Evolutionary conservation across 495 filamentous ascomycete genomes (phyloP), one percentile per base, ranked within the genome.

Genomic region (Penicillium parvum): DNA sequence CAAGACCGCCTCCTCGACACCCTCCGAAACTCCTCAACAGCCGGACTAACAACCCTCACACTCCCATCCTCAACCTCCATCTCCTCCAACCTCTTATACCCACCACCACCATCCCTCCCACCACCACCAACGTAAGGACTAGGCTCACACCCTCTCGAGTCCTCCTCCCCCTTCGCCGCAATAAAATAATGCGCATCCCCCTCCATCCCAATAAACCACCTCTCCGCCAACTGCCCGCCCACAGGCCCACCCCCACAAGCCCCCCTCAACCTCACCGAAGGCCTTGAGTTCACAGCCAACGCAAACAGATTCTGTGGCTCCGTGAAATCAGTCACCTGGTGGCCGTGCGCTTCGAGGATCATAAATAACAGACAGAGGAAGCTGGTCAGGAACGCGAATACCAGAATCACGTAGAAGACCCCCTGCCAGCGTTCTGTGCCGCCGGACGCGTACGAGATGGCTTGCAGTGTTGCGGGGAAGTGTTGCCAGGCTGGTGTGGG

Each of bases 241-340:
- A 71, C 61, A 0, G 82, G 82, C 0, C 83, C 82, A 23, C 67
- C 75, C 12, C 82, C 84, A 63, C 83, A 86, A n/a, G 69, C 71
- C 3, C 85, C 84, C 2, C 68, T 60, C 15, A 88, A 45, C 9
- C 61, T 52, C 15, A n/a, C n/a, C n/a, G 65, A 39, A 18, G 69
- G 76, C 0, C 77, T 70, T 15, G 85, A 81, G 55, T 87, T 86
- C 20, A 89, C 60, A 2, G 84, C 77, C 1, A 89, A 60, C 1
- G 79, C 61, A 55, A 89, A 89, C 0, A 88, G 60, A 47, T 88
- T 87, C 36, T 76, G 74, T 1, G 84, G 84, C 45, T 90, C 85
- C 10, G 82, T 85, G 62, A 83, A 88, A 57, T 89, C 86, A 8
- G 79, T 84, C 11, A 87, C 68, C 29, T 84, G 79, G 12, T 75